Evolutionary conservation across 345 rosid species (phyloP).

Genomic region (Luvunga scandens): DNA sequence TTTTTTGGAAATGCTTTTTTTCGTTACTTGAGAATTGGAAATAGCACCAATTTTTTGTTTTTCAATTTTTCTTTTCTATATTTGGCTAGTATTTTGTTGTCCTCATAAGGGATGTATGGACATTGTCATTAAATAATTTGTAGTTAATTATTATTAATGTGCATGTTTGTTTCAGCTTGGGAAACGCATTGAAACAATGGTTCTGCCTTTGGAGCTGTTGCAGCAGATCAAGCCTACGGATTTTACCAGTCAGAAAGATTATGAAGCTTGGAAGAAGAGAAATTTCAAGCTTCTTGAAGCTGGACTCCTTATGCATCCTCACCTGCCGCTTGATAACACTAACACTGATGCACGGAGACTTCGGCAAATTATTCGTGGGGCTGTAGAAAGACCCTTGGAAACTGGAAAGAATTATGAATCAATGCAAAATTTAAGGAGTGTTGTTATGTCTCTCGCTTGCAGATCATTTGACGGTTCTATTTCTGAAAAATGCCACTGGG

Average conservation of each 20-base stretch:
- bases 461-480: conserved; percentile 58
- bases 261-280: conserved; percentile 81
- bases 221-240: conserved; percentile 80
- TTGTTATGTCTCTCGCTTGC: conserved; percentile 66
- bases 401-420: conserved; percentile 69
- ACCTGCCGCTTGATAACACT: conserved; percentile 51
- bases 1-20: not conserved
- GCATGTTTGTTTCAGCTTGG: conserved; percentile 63
- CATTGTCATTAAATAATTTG: not conserved
- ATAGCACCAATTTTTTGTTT: not conserved
- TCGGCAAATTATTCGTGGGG: conserved; percentile 50
- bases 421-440: conserved; percentile 62
- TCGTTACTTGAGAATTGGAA: not conserved
- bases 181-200: conserved; percentile 70
- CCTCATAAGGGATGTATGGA: not conserved
- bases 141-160: not conserved
- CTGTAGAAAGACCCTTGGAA: conserved; percentile 60
- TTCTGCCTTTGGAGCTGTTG: conserved; percentile 83
- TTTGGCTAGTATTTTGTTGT: not conserved
- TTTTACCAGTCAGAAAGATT: conserved; percentile 70
- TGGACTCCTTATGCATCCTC: conserved; percentile 79
- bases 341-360: conserved; percentile 52
- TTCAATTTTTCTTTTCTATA: not conserved
- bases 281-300: conserved; percentile 82
- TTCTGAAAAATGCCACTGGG: conserved; percentile 84